Evolutionary conservation across 1,284 basidiomycete genomes (phyloP), one percentile per base, ranked within the genome.

Genomic region (Sporisorium scitamineum): DNA sequence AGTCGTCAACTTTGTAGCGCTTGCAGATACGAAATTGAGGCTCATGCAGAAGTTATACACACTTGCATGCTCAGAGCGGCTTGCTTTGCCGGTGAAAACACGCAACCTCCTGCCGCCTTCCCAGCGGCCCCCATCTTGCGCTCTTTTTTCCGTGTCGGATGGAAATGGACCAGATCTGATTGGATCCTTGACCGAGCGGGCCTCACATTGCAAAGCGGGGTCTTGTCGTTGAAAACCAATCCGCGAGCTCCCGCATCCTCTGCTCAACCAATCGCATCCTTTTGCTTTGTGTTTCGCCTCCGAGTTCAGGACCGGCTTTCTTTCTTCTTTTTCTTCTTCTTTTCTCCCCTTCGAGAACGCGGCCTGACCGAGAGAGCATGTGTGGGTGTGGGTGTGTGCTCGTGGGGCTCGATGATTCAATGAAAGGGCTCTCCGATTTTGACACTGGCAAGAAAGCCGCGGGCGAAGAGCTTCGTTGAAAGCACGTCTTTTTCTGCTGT

Each of bases 131-230:
- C 34, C 16, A 26, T 14, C 24, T 27, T 39, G 20, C 9, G 22
- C 51, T 27, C 9, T 27, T 34, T n/a, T 22, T 41, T 24, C 20
- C 32, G 41, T 34, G 31, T 70, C 67, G 57, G 67, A 64, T 60
- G 41, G 57, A 61, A 71, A 71, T 70, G 69, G 59, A 65, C 59
- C n/a, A 45, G 55, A 71, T 71, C 69, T 71, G 69, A 71, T 71
- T 71, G 69, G 69, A 62, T 52, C 29, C 29, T 7, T 39, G 47
- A 22, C 22, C 27, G 39, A 52, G 48, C 48, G 44, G 32, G 32
- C 34, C 39, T 32, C 24, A 27, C 20, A 13, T 18, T 11, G 45
- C n/a, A 44, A 45, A 44, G 59, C n/a, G 59, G 56, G 45, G 50
- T 57, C 45, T 20, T 20, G 22, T 24, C 32, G 45, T 14, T 48